Evolutionary conservation across 1,284 basidiomycete species (phyloP), one percentile per base, ranked within the genome.

Genomic region (Pterulicium gracile): DNA sequence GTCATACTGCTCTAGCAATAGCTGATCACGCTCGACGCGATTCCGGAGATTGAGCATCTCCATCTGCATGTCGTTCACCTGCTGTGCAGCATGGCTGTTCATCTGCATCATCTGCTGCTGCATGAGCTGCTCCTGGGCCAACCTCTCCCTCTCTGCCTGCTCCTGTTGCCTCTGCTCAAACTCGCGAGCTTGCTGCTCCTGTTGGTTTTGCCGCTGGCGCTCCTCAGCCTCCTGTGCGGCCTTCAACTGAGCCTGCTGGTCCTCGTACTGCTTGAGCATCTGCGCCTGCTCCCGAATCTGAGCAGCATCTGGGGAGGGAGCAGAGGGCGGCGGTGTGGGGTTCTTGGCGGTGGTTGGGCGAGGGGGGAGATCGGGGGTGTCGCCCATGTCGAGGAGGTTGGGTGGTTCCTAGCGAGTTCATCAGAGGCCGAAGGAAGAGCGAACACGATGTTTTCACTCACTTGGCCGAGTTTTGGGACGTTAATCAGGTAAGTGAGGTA

Each of bases 1-100:
- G 61, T 99, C 96, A 61, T 99, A 99, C 60, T 98, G 94, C 65
- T 98, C 95, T 48, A 99, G 72, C 68, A 99, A 81, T 57, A 99
- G 87, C 64, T 99, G 96, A 59, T 98, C 95, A 13, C 95, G 81
- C 68, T 99, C 96, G 62, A 93, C 98, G 62, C 98, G 96, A 1
- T 95, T 93, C 46, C 93, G 76, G 88, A 98, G 89, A 13, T 77
- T 88, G 36, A 98, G 75, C 49, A 98, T 71, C 63, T 98, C 89
- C 47, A 89, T 75, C 63, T 99, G 91, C 35, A 96, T 74, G 56
- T 98, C 88, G 51, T 73, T 69, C 50, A 77, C 75, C 53, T 82
- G 84, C 54, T 77, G 73, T 35, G 71, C 77, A 32, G 79, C 79
- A 58, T 84, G 78, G 53, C 78, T 83, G 55, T 73, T 81, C 56